Base-by-base conservation (phyloP, 805 yeast species). In the Wickerhamiella azyma region DNA sequence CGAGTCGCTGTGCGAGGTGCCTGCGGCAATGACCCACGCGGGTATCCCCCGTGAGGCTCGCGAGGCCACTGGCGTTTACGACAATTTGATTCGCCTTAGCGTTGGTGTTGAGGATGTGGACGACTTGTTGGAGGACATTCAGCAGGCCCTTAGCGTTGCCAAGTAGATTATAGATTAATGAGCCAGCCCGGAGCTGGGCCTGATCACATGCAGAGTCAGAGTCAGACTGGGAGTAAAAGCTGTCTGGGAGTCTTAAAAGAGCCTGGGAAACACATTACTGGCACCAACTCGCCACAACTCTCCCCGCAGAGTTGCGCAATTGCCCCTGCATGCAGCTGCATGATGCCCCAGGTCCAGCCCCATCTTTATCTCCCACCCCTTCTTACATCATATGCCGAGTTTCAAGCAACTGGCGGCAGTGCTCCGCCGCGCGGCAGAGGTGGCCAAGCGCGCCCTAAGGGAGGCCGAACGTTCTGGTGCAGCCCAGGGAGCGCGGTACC, bases 21-120 rank as follows among this genome's bases (percentile, higher is more conserved):
- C 94, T 37, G 92, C 94, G 40, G 76, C 77, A 48, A 84, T 84
- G 94, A 84, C 94, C 56, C 94, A 84, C 58, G 92, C 89, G 47
- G 94, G 94, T 61, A 84, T 84, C 63, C 85, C 92, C 59, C 69
- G 71, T 61, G 83, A 69, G 45, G 79, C 76, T 57, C 77, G 94
- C 66, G 89, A 81, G 66, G 74, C 76, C 44, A 72, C 77, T 49
- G 94, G 94, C 52, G 92, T 84, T 40, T 81, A 60, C 55, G 94
- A 83, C 58, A 85, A 83, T 65, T 72, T 85, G 64, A 70, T 85
- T 55, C 77, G 95, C 69, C 70, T 85, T 46, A 77, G 85, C 53
- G 86, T 84, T 42, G 95, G 95, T 65, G 81, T 85, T 51, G 95
- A 85, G 68, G 94, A 82, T 56, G 68, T 72, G 48, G 85, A 77